phyloP scores from a whole-genome alignment of 768 basidiomycete species.

The Mycena olivaceomarginata region DNA sequence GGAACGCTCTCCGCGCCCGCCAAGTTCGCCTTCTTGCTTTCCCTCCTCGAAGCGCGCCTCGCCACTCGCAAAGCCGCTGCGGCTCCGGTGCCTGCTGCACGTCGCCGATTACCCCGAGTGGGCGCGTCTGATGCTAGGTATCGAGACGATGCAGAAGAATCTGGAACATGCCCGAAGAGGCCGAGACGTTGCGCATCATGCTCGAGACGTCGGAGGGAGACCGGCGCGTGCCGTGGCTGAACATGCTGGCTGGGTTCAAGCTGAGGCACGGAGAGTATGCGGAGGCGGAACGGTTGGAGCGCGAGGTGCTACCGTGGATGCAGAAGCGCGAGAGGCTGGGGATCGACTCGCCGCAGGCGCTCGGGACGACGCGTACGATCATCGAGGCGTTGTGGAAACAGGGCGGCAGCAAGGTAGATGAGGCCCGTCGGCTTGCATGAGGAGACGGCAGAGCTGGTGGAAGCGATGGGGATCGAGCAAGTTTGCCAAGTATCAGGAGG shows the following conservation, averaged over 20 bases:
- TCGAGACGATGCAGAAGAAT: neutral
- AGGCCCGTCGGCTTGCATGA: neutral
- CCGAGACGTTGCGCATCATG: neutral
- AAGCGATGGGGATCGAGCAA: slow-evolving; percentile 1
- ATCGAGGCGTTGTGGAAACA: neutral
- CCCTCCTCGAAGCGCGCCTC: neutral
- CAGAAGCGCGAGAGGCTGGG: neutral
- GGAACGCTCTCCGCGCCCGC: neutral
- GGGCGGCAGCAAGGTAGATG: neutral
- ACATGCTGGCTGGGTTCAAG: neutral
- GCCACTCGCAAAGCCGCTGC: neutral
- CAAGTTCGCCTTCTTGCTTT: neutral
- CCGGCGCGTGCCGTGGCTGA: neutral
- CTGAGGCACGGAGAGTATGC: neutral
- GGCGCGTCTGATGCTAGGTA: neutral
- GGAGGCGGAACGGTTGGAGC: neutral
- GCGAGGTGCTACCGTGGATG: slow-evolving; percentile 1
- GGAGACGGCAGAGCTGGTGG: neutral
- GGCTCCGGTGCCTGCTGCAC: neutral
- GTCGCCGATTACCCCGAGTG: neutral
- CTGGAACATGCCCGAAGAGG: neutral
- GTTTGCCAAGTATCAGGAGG: slow-evolving; percentile 5
- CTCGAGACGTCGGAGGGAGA: neutral
- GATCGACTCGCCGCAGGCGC: neutral
- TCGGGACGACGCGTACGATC: neutral